Evolutionary conservation across 139 green algal genomes (phyloP).

Genomic region (Chlamydomonas incerta): DNA sequence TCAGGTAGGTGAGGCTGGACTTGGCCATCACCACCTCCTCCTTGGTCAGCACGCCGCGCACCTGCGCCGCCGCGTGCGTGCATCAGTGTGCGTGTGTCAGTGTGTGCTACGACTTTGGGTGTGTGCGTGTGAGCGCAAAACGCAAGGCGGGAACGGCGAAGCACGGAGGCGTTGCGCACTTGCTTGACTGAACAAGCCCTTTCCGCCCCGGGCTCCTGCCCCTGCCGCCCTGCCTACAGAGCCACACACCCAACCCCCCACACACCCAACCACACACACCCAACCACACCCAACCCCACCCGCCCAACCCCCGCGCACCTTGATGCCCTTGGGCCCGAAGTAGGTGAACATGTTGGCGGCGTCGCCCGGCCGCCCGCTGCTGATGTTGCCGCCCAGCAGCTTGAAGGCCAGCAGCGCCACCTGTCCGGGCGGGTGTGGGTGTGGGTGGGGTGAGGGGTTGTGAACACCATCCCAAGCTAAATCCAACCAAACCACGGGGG

Average conservation of each 20-base stretch:
- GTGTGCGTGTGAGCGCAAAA: not conserved
- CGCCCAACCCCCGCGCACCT: constrained; percentile 53
- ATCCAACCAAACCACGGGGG: no score
- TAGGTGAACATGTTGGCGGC: constrained; percentile 89
- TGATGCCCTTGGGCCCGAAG: constrained; percentile 76
- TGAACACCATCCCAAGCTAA: no score
- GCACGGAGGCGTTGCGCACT: no score
- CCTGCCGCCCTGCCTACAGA: no score
- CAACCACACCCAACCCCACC: not conserved
- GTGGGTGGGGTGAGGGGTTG: not conserved
- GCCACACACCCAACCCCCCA: not conserved
- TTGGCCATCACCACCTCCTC: constrained; percentile 74
- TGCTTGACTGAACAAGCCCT: no score
- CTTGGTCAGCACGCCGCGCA: constrained; percentile 83
- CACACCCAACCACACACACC: not conserved
- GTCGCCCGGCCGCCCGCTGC: constrained; percentile 71
- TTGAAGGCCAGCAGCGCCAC: constrained; percentile 78
- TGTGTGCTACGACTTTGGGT: not conserved
- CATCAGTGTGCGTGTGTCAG: not conserved
- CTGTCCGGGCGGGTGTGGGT: not conserved
- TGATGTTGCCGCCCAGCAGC: constrained; percentile 83
- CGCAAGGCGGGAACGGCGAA: no score
- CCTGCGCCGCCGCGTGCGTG: no score
- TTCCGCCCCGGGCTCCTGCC: no score
- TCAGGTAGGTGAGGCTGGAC: constrained; percentile 37